phyloP scores from a whole-genome alignment of 371 early-diverging fungal species.

The Blakeslea trispora region DNA sequence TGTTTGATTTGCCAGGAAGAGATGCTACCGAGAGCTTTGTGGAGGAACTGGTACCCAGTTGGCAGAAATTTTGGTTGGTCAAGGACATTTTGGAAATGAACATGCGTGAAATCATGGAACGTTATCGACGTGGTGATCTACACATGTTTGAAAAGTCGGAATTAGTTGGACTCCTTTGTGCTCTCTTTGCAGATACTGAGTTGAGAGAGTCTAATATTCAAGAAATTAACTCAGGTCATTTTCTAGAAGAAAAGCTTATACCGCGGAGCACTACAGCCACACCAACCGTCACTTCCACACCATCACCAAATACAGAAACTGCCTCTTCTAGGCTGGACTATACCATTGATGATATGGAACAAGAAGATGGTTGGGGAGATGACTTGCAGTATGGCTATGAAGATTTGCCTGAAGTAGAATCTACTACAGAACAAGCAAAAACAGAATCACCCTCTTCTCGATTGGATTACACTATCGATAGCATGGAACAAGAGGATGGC shows the following conservation, averaged over 20 bases:
- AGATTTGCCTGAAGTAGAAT: no score
- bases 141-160: slow-evolving; percentile 61
- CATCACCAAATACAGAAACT: not conserved
- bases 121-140: slow-evolving; percentile 56
- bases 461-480: not conserved
- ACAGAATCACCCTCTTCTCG: not conserved
- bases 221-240: slow-evolving; percentile 50
- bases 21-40: slow-evolving; percentile 43
- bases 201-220: slow-evolving; percentile 60
- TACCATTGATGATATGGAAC: not conserved
- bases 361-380: not conserved
- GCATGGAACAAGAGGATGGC: slow-evolving; percentile 2
- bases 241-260: not conserved
- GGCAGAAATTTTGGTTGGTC: slow-evolving; percentile 61
- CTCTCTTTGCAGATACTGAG: slow-evolving; percentile 74
- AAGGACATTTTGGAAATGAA: slow-evolving; percentile 69
- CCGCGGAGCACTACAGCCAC: no score
- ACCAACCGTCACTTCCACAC: not conserved
- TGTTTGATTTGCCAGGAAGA: slow-evolving; percentile 49
- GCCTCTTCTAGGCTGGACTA: not conserved
- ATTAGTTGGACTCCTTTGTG: slow-evolving; percentile 58
- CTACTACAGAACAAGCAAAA: no score
- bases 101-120: slow-evolving; percentile 71
- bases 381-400: no score
- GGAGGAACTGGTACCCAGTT: slow-evolving; percentile 43